Evolutionary conservation across 1,284 basidiomycete species (phyloP), one percentile per base, ranked within the genome.

Genomic region (Cutaneotrichosporon cavernicola): DNA sequence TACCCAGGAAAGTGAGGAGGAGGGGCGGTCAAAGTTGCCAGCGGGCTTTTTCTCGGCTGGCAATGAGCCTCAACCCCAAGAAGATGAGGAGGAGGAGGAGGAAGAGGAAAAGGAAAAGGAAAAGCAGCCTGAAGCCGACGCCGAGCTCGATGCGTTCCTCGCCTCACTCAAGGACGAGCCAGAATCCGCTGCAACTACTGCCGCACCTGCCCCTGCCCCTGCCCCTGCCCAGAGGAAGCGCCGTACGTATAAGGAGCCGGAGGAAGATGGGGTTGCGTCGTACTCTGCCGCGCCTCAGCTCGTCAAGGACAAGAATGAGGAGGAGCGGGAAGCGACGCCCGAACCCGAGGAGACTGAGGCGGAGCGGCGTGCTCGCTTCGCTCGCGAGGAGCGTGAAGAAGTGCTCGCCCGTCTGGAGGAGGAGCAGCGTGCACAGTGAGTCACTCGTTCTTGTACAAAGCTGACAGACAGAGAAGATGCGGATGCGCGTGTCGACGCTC

Each of bases 351-450:
- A 81, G 71, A 80, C 70, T 3, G 78, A 78, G 63, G 73, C 65
- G 47, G 79, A 79, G 64, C 68, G 64, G 50, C 65, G 75, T 52
- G 75, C 61, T 36, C 64, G 79, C 26, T 14, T 76, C 51, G 74
- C 70, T 30, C 62, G 75, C 22, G 80, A 81, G 64, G 80, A 81
- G 70, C 70, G 72, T 58, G 80, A 81, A 65, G 80, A 81, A 70
- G 79, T 81, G 26, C 73, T 81, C 61, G 68, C 64, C 46, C 63
- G 80, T 13, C 63, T 81, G 36, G 77, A 80, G 60, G 80, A 80
- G 59, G 80, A 81, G 68, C 72, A 77, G 65, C 65, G 80, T 43
- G 80, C 80, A 30, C 80, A 81, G 79, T 81, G 63, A 74, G 80
- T 78, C n/a, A 31, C 32, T 50, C 55, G 55, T 26, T 8, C 7